Evolutionary conservation across 179 eudicot genomes (phyloP).

Genomic region (Beta corolliflora): DNA sequence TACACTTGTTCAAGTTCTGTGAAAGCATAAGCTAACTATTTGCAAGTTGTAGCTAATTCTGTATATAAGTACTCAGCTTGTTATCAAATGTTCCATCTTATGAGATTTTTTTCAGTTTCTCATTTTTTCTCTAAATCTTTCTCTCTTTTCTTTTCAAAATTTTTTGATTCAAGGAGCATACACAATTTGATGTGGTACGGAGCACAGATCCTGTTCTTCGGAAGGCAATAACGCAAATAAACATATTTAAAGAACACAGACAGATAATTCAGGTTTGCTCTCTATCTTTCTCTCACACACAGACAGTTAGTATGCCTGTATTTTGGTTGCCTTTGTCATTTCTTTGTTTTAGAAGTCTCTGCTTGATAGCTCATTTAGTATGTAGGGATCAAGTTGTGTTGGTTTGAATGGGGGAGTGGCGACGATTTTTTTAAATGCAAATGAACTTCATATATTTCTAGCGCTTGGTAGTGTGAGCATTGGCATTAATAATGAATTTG

Average conservation of each 20-base stretch:
- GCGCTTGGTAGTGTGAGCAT: neutral
- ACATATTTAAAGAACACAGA: constrained; percentile 73
- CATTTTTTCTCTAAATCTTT: neutral
- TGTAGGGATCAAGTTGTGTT: neutral
- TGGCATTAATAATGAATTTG: neutral
- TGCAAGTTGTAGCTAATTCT: neutral
- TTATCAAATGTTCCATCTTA: neutral
- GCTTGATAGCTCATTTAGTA: neutral
- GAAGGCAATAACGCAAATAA: constrained; percentile 66
- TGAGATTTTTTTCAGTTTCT: neutral
- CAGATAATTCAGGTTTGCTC: constrained; percentile 78
- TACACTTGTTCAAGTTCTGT: neutral
- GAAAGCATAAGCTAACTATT: neutral
- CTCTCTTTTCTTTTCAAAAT: constrained; percentile 28
- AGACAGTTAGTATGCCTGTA: neutral
- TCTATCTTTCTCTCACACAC: neutral
- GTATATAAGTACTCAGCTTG: neutral
- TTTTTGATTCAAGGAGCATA: constrained; percentile 62
- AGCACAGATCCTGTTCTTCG: constrained; percentile 62
- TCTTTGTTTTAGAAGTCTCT: neutral
- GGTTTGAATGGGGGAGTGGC: neutral
- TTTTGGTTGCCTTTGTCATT: neutral
- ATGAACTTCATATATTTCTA: neutral
- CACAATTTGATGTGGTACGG: constrained; percentile 78
- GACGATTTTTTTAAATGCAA: neutral